phyloP scores from a whole-genome alignment of 2,329 filamentous ascomycete species.

The Ceratocystis lukuohia region DNA sequence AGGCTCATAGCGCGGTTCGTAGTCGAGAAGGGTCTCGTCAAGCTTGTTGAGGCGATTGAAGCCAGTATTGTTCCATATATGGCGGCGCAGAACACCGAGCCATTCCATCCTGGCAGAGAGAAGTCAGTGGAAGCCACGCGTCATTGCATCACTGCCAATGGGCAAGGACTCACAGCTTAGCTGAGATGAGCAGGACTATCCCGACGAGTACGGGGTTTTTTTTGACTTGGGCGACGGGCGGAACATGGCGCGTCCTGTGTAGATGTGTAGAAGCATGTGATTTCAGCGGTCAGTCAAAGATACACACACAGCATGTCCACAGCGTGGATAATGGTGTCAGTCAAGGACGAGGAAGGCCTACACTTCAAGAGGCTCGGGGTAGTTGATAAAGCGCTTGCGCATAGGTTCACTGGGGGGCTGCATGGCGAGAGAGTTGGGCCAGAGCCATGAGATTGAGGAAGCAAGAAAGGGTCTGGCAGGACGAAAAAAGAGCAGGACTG shows the following conservation, averaged over 20 bases:
- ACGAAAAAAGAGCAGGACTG: background rate
- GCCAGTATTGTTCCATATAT: conserved; percentile 51
- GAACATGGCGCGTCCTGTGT: conserved; percentile 1
- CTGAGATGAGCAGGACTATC: conserved; percentile 37
- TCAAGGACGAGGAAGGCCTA: conserved; percentile 20
- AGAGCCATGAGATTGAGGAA: background rate
- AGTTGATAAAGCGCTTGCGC: conserved; percentile 26
- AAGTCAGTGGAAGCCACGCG: background rate
- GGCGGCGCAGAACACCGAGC: conserved; percentile 38
- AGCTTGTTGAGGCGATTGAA: conserved; percentile 45
- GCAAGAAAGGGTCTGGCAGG: background rate
- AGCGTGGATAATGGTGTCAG: too few relatives aligned
- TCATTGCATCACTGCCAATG: conserved; percentile 3
- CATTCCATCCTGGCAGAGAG: conserved; percentile 37
- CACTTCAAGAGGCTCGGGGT: conserved; percentile 28
- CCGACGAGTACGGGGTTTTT: conserved; percentile 46
- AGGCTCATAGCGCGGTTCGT: conserved; percentile 35
- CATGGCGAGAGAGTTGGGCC: background rate
- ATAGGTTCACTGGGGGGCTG: conserved; percentile 8
- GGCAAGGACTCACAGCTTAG: conserved; percentile 35
- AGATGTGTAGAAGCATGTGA: background rate
- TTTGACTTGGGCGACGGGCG: background rate
- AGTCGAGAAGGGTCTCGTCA: conserved; percentile 37
- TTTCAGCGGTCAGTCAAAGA: background rate
- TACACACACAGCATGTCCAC: background rate